A percentile compares a stretch with the other conserved stretches of the same genome.
These are phyloP conservation scores for Sphagnum magellanicum DNA, from an alignment of 228 moss, liverwort and hornwort genomes.

Conservation along the genomic window DNA sequence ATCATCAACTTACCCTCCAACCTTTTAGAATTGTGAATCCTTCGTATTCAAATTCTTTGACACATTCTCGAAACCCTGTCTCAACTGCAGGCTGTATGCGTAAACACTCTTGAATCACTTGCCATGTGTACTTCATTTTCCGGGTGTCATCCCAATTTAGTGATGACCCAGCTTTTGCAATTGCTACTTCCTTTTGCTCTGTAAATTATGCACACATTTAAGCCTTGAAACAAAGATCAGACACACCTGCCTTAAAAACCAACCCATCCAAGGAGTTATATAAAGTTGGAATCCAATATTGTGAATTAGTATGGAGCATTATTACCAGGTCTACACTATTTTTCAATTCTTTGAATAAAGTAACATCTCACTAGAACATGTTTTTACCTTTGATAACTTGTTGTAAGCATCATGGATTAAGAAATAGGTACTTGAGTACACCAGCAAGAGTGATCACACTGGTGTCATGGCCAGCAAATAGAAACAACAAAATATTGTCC, in stretches of 20 bases:
- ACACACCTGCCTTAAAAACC: too few relatives aligned
- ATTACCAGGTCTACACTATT: too few relatives aligned
- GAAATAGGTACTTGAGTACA: constrained; percentile 23
- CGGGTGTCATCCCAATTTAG: not conserved
- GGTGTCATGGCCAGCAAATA: constrained; percentile 36
- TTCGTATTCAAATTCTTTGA: constrained; percentile 6
- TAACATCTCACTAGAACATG: too few relatives aligned
- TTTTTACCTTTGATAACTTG: constrained; percentile 24
- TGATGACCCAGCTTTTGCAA: too few relatives aligned
- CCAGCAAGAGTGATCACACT: constrained; percentile 15
- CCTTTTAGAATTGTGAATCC: constrained; percentile 13
- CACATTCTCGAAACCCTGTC: not conserved
- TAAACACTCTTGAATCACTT: constrained; percentile 10
- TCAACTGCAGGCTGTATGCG: not conserved
- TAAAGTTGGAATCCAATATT: too few relatives aligned
- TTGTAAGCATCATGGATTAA: constrained; percentile 20
- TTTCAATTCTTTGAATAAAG: too few relatives aligned
- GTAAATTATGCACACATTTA: too few relatives aligned
- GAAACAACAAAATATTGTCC: constrained; percentile 22
- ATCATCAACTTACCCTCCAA: constrained; percentile 6
- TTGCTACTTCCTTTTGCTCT: too few relatives aligned
- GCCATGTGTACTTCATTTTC: constrained; percentile 12
- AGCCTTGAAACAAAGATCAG: too few relatives aligned
- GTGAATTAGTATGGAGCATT: too few relatives aligned
- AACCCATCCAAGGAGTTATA: not conserved